Percentiles rank a stretch among this genome's conserved stretches.
These are phyloP conservation scores for Phytophthora quininea DNA, from an alignment of 352 stramenopile species.

Conservation along the genomic window DNA sequence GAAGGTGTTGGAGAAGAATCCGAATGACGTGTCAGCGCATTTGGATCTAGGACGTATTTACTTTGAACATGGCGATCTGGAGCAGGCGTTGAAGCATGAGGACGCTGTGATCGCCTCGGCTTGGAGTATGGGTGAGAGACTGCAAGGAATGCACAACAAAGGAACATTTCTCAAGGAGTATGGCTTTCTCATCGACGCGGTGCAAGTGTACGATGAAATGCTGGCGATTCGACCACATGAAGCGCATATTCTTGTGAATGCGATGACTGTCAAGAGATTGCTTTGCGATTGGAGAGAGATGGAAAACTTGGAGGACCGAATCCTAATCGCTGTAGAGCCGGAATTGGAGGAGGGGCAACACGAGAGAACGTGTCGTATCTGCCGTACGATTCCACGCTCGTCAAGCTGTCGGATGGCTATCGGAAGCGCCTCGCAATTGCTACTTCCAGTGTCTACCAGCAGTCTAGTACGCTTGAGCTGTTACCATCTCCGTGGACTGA, in stretches of 20 bases:
- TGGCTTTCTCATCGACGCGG: conserved; percentile 39
- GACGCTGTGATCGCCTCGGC: conserved; percentile 42
- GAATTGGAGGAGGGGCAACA: conserved; percentile 18
- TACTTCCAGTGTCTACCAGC: conserved; percentile 35
- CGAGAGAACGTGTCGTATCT: conserved; percentile 37
- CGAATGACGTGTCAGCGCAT: conserved; percentile 46
- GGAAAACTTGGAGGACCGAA: conserved; percentile 50
- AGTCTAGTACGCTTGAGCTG: conserved; percentile 45
- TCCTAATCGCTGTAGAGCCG: conserved; percentile 35
- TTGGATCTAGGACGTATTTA: conserved; percentile 62
- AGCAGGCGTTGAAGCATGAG: conserved; percentile 49
- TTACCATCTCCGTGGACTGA: conserved; percentile 24
- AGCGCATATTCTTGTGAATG: conserved; percentile 49
- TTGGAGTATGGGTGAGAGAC: conserved; percentile 6
- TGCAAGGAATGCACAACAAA: conserved; percentile 74
- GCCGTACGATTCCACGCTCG: conserved; percentile 77
- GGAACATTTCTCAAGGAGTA: conserved; percentile 67
- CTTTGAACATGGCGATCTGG: conserved; percentile 50
- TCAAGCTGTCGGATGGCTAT: conserved; percentile 53
- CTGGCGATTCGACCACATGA: conserved; percentile 40
- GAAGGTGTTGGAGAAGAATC: conserved; percentile 50
- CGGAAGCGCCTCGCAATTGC: conserved; percentile 53
- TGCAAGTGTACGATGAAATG: conserved; percentile 50
- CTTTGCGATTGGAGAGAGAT: conserved; percentile 67
- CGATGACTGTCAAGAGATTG: conserved; percentile 54